Percentiles rank a stretch among this genome's conserved stretches.
phyloP scores from a whole-genome alignment of 2,329 filamentous ascomycete genomes.

The Sporothrix protearum region DNA sequence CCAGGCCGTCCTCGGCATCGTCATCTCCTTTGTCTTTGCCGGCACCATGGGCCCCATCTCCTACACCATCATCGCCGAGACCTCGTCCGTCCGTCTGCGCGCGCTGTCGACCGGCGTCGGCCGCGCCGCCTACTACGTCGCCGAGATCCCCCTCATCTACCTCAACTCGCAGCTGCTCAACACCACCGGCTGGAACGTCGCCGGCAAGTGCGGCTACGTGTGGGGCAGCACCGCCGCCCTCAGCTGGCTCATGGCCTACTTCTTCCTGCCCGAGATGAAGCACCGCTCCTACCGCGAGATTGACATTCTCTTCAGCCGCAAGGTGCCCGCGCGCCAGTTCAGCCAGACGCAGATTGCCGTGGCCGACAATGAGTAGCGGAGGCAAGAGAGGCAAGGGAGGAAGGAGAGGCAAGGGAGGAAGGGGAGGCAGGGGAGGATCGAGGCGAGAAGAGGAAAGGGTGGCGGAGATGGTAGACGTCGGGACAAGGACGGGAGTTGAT shows the following conservation, averaged over 20 bases:
- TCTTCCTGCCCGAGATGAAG: constrained; percentile 56
- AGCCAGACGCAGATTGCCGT: constrained; percentile 55
- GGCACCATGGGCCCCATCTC: constrained; percentile 52
- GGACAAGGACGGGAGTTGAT: too few species aligned
- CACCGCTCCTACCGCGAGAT: constrained; percentile 57
- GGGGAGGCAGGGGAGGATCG: too few species aligned
- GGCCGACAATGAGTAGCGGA: constrained; percentile 57
- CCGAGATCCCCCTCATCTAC: constrained; percentile 26
- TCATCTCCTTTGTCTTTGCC: constrained; percentile 49
- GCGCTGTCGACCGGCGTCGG: constrained; percentile 28
- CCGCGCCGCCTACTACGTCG: constrained; percentile 2
- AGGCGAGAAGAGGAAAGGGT: too few species aligned
- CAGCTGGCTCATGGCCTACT: constrained; percentile 49
- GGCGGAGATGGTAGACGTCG: too few species aligned
- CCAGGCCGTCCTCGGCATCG: constrained; percentile 19
- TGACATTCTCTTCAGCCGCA: constrained; percentile 56
- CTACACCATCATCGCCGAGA: constrained; percentile 37
- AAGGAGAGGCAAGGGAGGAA: neutral
- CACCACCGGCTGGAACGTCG: constrained; percentile 41
- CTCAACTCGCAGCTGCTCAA: constrained; percentile 39
- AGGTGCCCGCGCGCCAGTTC: constrained; percentile 53
- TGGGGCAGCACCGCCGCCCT: constrained; percentile 56
- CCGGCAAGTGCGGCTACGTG: constrained; percentile 56
- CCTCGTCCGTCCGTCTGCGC: constrained; percentile 38
- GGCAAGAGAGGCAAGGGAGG: neutral